phyloP scores from a whole-genome alignment of 495 filamentous ascomycete genomes.

The Penicillium lagena region DNA sequence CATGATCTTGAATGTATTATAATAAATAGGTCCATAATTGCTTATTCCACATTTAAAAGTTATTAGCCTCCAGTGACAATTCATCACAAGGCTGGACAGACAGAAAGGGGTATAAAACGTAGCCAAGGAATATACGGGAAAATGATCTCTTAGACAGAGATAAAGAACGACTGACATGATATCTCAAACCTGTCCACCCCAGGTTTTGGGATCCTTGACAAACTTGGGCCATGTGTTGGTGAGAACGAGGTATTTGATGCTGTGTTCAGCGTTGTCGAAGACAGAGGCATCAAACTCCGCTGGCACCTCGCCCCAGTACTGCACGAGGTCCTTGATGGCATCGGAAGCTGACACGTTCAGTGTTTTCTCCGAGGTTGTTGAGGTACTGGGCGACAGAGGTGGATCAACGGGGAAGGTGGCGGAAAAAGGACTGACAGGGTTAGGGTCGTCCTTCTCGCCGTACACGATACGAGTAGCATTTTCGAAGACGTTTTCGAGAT shows the following conservation, averaged over 20 bases:
- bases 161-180: too few relatives aligned
- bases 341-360: background rate
- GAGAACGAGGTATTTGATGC: conserved; percentile 62
- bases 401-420: conserved; percentile 6
- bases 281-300: conserved; percentile 42
- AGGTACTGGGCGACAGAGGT: conserved; percentile 14
- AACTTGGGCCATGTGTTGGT: conserved; percentile 69
- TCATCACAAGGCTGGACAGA: too few relatives aligned
- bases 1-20: too few relatives aligned
- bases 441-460: conserved; percentile 21
- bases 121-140: too few relatives aligned
- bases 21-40: too few relatives aligned
- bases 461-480: conserved; percentile 26
- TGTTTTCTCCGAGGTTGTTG: conserved; percentile 15
- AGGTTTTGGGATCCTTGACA: conserved; percentile 14
- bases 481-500: conserved; percentile 46
- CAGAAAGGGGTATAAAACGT: too few relatives aligned
- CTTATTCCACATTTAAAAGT: too few relatives aligned
- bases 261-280: conserved; percentile 54
- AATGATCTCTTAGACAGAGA: too few relatives aligned
- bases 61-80: too few relatives aligned
- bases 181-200: too few relatives aligned
- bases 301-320: conserved; percentile 39
- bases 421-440: conserved; percentile 28
- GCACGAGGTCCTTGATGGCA: conserved; percentile 19